Evolutionary conservation across 192 early-diverging fungal genomes (phyloP).

Genomic region (Coemansia aciculifera): DNA sequence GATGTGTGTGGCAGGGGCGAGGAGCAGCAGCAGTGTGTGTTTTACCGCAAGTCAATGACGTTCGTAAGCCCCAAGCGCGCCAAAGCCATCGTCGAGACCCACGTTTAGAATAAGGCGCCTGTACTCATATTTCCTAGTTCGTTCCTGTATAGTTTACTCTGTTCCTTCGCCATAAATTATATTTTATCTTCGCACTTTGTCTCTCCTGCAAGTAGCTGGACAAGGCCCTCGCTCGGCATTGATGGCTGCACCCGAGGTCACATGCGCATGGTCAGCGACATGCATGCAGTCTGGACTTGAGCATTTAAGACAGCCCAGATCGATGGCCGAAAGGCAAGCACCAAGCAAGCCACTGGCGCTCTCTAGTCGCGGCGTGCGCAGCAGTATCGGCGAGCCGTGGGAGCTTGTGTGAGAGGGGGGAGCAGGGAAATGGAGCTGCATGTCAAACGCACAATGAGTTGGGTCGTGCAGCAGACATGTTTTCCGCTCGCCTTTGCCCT

Average conservation of each 20-base stretch:
- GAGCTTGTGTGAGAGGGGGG: not conserved
- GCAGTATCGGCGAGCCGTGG: not conserved
- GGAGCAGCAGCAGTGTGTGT: constrained; percentile 39
- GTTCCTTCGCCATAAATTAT: not conserved
- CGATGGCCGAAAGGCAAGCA: not conserved
- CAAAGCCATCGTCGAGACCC: constrained; percentile 29
- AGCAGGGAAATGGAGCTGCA: not conserved
- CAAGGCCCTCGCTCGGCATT: not conserved
- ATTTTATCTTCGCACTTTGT: not conserved
- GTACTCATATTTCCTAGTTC: not conserved
- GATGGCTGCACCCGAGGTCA: not conserved
- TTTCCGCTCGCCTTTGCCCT: not conserved
- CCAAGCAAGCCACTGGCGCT: not conserved
- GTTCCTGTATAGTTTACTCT: constrained; percentile 1
- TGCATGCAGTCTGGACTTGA: constrained; percentile 1
- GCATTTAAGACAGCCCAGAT: not conserved
- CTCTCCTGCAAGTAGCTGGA: not conserved
- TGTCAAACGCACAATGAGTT: not conserved
- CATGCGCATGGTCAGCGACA: constrained; percentile 1
- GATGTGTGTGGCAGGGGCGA: constrained; percentile 7
- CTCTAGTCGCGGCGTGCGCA: not conserved
- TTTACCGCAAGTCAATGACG: constrained; percentile 39
- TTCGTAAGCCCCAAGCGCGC: constrained; percentile 39
- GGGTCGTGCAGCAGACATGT: not conserved
- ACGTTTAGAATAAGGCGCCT: constrained; percentile 17